Conservation (phyloP, 2,329 filamentous ascomycete species). For the Penicillium capsulatum region DNA sequence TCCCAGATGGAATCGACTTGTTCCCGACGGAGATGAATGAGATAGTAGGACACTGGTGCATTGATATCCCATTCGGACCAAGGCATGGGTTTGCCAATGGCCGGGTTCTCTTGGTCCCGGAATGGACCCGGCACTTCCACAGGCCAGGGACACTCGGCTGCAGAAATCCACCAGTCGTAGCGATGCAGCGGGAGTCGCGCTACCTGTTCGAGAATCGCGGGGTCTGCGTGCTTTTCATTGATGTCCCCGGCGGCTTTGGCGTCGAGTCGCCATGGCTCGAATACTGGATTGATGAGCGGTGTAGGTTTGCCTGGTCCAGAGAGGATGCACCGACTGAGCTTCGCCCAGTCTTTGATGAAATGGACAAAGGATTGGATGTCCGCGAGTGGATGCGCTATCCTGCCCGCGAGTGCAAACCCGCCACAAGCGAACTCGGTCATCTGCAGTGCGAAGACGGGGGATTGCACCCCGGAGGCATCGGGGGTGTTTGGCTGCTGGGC, state of each 20-base stretch:
- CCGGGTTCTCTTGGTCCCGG: conserved; percentile 24
- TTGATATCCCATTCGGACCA: conserved; percentile 40
- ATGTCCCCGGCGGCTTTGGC: conserved; percentile 23
- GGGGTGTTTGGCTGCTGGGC: not conserved
- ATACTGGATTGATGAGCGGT: conserved; percentile 29
- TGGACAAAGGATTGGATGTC: conserved; percentile 10
- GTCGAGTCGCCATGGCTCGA: conserved; percentile 43
- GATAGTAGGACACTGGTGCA: conserved; percentile 29
- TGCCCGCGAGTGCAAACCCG: conserved; percentile 32
- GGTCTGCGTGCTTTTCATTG: conserved; percentile 17
- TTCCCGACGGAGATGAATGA: conserved; percentile 37
- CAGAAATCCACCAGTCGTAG: conserved; percentile 47
- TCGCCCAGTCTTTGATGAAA: conserved; percentile 15
- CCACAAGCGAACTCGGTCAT: conserved; percentile 16
- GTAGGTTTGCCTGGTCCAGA: not conserved
- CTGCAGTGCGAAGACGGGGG: conserved; percentile 12
- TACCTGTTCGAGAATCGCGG: conserved; percentile 25
- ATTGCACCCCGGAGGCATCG: conserved; percentile 1
- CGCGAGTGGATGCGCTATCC: conserved; percentile 8
- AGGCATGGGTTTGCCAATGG: conserved; percentile 39
- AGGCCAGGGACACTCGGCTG: conserved; percentile 11
- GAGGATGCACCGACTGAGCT: conserved; percentile 9
- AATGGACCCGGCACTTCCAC: conserved; percentile 9
- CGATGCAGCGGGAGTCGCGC: conserved; percentile 43
- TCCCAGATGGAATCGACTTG: conserved; percentile 37